A percentile compares a stretch with the other conserved stretches of the same genome.
phyloP scores from a whole-genome alignment of 169 alveolate genomes.

The Plasmodium gallinaceum region DNA sequence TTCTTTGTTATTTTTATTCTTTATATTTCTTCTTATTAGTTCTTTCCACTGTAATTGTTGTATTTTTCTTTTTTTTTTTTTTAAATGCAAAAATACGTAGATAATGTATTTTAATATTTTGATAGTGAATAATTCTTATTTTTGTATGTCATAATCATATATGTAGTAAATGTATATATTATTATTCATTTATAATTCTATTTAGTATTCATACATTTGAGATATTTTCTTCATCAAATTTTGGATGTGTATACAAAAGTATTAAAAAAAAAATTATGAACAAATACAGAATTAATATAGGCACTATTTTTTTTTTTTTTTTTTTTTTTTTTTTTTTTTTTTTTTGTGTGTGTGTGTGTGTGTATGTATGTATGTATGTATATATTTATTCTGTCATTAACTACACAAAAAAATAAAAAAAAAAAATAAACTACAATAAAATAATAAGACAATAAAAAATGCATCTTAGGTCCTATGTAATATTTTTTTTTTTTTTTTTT shows the following conservation, averaged over 20 bases:
- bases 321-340: slow-evolving; percentile 5
- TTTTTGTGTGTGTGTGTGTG: not conserved
- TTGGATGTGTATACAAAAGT: slow-evolving; percentile 47
- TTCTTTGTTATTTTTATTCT: not conserved
- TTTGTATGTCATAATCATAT: no score
- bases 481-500: no score
- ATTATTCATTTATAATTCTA: slow-evolving; percentile 14
- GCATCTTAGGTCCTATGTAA: not conserved
- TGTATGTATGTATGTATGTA: slow-evolving; percentile 6
- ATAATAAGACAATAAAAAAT: slow-evolving; percentile 3
- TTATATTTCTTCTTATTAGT: not conserved
- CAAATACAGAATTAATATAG: slow-evolving; percentile 20
- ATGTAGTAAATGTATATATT: not conserved
- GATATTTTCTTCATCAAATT: slow-evolving; percentile 4
- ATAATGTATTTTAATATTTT: no score
- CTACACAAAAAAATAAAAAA: slow-evolving; percentile 33
- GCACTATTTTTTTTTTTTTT: slow-evolving; percentile 9
- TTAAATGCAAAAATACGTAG: not conserved
- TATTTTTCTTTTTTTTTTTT: not conserved
- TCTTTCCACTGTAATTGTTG: not conserved
- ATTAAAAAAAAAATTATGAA: slow-evolving; percentile 22
- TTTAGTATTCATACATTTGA: slow-evolving; percentile 9
- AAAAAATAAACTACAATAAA: not conserved
- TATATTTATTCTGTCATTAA: slow-evolving; percentile 3
- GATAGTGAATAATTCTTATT: no score